These are phyloP conservation scores for Aspergillus bertholletiae DNA, from an alignment of 495 filamentous ascomycete genomes.

Conservation along the genomic window DNA sequence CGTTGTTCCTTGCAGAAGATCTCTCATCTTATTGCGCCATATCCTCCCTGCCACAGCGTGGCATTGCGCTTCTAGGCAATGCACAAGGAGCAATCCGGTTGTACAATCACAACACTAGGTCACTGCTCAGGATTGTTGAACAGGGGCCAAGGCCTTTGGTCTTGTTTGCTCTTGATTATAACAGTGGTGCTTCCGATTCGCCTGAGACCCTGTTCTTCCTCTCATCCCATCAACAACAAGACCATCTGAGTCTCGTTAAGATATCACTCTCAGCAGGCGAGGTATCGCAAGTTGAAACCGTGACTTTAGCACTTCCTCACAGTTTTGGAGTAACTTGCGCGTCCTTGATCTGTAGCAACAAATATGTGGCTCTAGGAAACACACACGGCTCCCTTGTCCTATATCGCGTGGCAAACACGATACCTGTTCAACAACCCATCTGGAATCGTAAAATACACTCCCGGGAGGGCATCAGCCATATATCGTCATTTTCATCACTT, in stretches of 20 bases:
- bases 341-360: slow-evolving; percentile 29
- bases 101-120: slow-evolving; percentile 33
- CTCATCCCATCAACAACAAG: slow-evolving; percentile 22
- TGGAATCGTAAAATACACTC: slow-evolving; percentile 41
- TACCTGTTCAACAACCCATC: slow-evolving; percentile 22
- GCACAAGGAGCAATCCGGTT: slow-evolving; percentile 26
- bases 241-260: slow-evolving; percentile 29
- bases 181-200: slow-evolving; percentile 1
- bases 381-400: slow-evolving; percentile 57
- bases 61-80: slow-evolving; percentile 37
- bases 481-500: slow-evolving; percentile 37
- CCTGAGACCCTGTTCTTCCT: slow-evolving; percentile 24
- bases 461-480: slow-evolving; percentile 67
- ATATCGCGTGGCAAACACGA: slow-evolving; percentile 33
- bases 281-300: slow-evolving; percentile 16
- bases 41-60: slow-evolving; percentile 21
- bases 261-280: slow-evolving; percentile 15
- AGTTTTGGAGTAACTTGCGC: slow-evolving; percentile 37
- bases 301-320: slow-evolving; percentile 27
- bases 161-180: slow-evolving; percentile 23
- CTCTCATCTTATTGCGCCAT: slow-evolving; percentile 29
- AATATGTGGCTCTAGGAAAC: slow-evolving; percentile 65
- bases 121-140: slow-evolving; percentile 20
- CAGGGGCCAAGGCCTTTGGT: slow-evolving; percentile 23
- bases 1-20: slow-evolving; percentile 27